Evolutionary conservation across 2,329 filamentous ascomycete genomes (phyloP).

Genomic region (Neobulgaria alba): DNA sequence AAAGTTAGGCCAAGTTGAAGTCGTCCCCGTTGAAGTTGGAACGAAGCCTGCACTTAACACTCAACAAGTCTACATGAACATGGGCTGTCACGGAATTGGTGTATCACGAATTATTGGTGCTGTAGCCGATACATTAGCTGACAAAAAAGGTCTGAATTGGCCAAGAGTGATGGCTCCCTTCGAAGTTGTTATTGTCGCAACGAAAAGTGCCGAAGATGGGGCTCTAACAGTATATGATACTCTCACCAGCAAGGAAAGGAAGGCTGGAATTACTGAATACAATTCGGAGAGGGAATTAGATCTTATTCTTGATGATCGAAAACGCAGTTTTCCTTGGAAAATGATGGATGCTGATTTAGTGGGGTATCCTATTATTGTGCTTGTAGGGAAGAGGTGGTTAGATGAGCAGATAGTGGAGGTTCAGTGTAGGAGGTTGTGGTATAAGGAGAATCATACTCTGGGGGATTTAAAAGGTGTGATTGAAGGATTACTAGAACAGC

Average conservation of each 20-base stretch:
- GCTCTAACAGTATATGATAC: conserved; percentile 55
- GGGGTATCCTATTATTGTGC: conserved; percentile 76
- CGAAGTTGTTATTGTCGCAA: conserved; percentile 59
- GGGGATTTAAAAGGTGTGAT: conserved; percentile 13
- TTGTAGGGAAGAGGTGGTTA: conserved; percentile 66
- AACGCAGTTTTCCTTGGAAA: conserved; percentile 69
- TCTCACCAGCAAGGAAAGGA: conserved; percentile 30
- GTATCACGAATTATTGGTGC: conserved; percentile 85
- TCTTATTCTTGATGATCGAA: conserved; percentile 65
- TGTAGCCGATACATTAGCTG: conserved; percentile 66
- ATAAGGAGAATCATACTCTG: conserved; percentile 18
- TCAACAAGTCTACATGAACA: conserved; percentile 56
- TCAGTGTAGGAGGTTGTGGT: conserved; percentile 25
- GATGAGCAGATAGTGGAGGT: conserved; percentile 23
- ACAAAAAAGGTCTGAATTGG: conserved; percentile 75
- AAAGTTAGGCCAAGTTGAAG: conserved; percentile 1
- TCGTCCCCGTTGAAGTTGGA: conserved; percentile 3
- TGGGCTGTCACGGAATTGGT: conserved; percentile 96
- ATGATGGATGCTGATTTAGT: conserved; percentile 81
- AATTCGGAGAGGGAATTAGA: too few species aligned
- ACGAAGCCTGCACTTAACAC: background rate
- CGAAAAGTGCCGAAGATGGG: conserved; percentile 37
- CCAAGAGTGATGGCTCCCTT: conserved; percentile 80
- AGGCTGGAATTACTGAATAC: background rate
- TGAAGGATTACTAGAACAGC: conserved; percentile 12